Evolutionary conservation across 1,139 yeast species (phyloP).

Genomic region (Candida neerlandica): DNA sequence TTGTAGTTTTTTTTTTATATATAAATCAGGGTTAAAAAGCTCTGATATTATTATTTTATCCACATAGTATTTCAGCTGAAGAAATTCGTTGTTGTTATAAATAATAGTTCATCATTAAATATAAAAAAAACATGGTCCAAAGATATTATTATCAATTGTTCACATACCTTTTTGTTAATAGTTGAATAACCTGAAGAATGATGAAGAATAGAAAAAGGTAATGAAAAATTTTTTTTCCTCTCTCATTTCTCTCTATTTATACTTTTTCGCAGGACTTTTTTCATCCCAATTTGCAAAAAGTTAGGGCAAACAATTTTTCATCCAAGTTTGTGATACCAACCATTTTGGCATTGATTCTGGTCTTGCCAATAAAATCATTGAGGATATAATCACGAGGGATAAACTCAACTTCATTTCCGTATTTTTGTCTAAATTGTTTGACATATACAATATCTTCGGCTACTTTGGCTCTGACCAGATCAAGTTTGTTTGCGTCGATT

Average conservation of each 20-base stretch:
- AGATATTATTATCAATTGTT: neutral
- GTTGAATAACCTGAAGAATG: neutral
- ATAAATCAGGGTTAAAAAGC: constrained; percentile 67
- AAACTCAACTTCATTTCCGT: constrained; percentile 5
- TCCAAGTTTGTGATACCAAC: constrained; percentile 6
- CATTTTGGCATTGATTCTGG: constrained; percentile 10
- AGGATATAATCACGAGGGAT: constrained; percentile 12
- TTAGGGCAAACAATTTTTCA: constrained; percentile 7
- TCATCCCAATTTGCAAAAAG: constrained; percentile 10
- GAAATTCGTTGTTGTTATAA: constrained; percentile 56
- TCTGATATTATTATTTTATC: constrained; percentile 56
- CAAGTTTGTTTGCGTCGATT: neutral
- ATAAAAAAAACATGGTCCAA: constrained; percentile 1
- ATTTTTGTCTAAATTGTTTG: constrained; percentile 2
- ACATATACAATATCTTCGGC: constrained; percentile 9
- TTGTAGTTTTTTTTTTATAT: neutral
- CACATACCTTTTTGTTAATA: neutral
- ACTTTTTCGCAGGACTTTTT: neutral
- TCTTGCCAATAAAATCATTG: constrained; percentile 10
- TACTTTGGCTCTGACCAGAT: constrained; percentile 6
- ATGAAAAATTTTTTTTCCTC: neutral
- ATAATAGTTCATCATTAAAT: constrained; percentile 41
- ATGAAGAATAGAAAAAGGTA: constrained; percentile 1
- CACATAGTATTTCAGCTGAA: constrained; percentile 65
- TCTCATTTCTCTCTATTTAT: neutral